These are phyloP conservation scores for Lentinula detonsa DNA, from an alignment of 768 basidiomycete species.

Conservation along the genomic window DNA sequence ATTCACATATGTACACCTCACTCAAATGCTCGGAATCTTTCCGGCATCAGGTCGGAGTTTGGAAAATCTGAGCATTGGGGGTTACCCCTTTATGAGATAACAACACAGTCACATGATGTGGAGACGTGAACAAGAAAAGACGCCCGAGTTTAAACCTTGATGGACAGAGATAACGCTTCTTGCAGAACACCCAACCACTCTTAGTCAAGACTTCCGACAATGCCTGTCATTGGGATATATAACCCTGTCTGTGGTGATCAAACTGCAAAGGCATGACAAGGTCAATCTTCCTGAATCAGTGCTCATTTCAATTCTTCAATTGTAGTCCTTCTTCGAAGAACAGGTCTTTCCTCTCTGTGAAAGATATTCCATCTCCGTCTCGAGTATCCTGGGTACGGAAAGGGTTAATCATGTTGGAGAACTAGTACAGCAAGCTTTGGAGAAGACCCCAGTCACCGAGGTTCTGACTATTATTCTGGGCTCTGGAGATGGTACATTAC, in stretches of 20 bases:
- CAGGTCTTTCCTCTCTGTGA: constrained; percentile 62
- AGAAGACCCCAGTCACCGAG: constrained; percentile 18
- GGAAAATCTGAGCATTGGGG: no score
- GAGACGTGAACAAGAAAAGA: no score
- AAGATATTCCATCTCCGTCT: constrained; percentile 28
- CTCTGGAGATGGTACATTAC: constrained; percentile 90
- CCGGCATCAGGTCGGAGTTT: no score
- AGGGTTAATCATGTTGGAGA: constrained; percentile 49
- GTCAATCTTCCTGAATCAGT: no score
- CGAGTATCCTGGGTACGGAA: constrained; percentile 42
- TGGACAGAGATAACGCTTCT: no score
- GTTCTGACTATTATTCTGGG: constrained; percentile 45
- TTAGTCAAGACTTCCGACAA: not conserved
- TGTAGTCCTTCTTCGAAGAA: constrained; percentile 42
- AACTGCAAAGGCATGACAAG: constrained; percentile 34
- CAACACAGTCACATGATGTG: no score
- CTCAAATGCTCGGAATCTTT: no score
- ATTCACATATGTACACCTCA: no score
- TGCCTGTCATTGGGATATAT: constrained; percentile 44
- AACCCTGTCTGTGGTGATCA: constrained; percentile 72
- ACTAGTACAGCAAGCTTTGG: constrained; percentile 35
- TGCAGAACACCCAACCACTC: no score
- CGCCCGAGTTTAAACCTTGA: no score
- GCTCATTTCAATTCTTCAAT: not conserved
- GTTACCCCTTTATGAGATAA: no score